Base-by-base conservation (phyloP, 352 stramenopile genomes). In the Globisporangium paddicum region DNA sequence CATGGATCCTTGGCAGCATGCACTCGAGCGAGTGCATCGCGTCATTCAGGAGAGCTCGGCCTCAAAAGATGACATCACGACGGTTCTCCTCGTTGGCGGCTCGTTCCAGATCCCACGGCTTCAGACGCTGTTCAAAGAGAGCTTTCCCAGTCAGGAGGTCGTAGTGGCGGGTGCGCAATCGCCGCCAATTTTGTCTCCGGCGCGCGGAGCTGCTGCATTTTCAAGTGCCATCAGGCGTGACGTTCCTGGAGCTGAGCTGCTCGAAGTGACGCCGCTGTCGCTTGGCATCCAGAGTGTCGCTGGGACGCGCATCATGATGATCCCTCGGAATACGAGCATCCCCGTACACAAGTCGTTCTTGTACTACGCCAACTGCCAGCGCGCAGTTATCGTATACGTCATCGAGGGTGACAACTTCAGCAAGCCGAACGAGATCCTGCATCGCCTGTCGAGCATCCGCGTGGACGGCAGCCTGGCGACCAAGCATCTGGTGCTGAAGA, bases 301-400 rank as follows among this genome's bases (percentile, higher is more conserved):
- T 14, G 62, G 70, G 30, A 69, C 72, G n/a, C 63, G 57, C 0
- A 55, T 75, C 4, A 23, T 67, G 0, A 42, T 76, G 47, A 48
- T 78, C 7, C 68, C 68, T 13, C 48, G 50, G 11, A 67, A 58
- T 48, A 72, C 55, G 10, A 21, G 25, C 0, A 28, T 73, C 18
- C 68, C 70, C 30, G 60, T 63, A 14, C 55, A 54, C 11, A 67
- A 78, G 59, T 45, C 64, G 5, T 55, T 63, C 7, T 1, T 74
- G 11, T 78, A 76, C 56, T 78, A 74, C 40, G 68, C 70, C 18
- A 78, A 26, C 28, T 73, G 62, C 53, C 64, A 75, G 38, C 51
- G 38, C 25, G 64, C 68, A 23, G 64, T 75, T 37, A 23, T 52
- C 3, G 69, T 78, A 35, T 62, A 67, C 47, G 58, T 75, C 10